A percentile compares a stretch with the other conserved stretches of the same genome.
These are phyloP conservation scores for Chaetomidium leptoderma DNA, from an alignment of 495 filamentous ascomycete species.

Conservation along the genomic window DNA sequence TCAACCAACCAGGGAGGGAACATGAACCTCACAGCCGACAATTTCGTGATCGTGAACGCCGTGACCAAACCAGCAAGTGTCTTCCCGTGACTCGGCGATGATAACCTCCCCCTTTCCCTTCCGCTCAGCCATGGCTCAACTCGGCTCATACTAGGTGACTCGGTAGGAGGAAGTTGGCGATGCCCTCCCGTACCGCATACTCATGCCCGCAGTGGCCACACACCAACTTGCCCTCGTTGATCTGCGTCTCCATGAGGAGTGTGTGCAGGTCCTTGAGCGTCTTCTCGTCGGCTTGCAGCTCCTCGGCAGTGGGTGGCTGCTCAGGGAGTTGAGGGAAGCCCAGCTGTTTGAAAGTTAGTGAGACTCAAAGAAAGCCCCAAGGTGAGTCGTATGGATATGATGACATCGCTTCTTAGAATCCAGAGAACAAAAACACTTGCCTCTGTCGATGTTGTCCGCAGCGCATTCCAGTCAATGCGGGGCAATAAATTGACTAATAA, in stretches of 20 bases:
- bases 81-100: neutral
- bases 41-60: constrained; percentile 4
- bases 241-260: constrained; percentile 83
- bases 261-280: constrained; percentile 71
- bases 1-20: neutral
- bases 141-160: constrained; percentile 68
- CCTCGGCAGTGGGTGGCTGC: constrained; percentile 54
- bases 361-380: constrained; percentile 7
- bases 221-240: constrained; percentile 78
- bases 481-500: constrained; percentile 80
- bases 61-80: neutral
- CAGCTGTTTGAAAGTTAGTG: no score
- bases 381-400: neutral
- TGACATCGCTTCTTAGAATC: constrained; percentile 1
- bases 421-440: constrained; percentile 44
- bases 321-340: constrained; percentile 76
- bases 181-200: constrained; percentile 89
- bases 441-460: constrained; percentile 71
- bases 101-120: neutral
- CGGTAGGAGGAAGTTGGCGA: constrained; percentile 92
- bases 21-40: neutral
- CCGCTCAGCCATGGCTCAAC: neutral
- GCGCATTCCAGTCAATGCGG: constrained; percentile 80
- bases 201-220: constrained; percentile 91
- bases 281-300: constrained; percentile 58